Base-by-base conservation (phyloP, 148 eudicot genomes). In the Rhododendron griersonianum region DNA sequence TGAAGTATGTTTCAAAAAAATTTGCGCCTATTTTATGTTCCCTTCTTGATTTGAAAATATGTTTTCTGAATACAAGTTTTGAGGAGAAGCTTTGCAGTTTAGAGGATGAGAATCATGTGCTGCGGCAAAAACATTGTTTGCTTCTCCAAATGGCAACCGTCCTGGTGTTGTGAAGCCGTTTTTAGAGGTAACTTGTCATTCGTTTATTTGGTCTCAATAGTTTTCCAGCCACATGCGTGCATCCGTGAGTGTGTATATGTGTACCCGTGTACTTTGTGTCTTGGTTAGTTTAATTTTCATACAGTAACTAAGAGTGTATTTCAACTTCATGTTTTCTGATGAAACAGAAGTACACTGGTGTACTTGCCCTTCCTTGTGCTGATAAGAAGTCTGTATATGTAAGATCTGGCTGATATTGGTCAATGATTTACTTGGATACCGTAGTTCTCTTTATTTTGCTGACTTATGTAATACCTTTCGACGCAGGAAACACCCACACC, bases 401-500 rank as follows among this genome's bases (percentile, higher is more conserved):
- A 94, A 93, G 98, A 83, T 71, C 45, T 41, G 23, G 41, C 74
- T 55, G 69, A 74, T 25, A 11, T 44, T 67, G 35, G 53, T 86
- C 63, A 45, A 87, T 50, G 28, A 25, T 28, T 53, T 47, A 75
- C 44, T 33, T 28, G 41, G 18, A 35, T 0, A 41, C 35, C 45
- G 19, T 67, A 73, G 81, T 82, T 47, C 84, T 30, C 11, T 84
- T 47, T 67, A 65, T 82, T 47, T n/a, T 82, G 61, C 75, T 21
- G 81, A 82, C 55, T 57, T 19, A 57, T 78, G 15, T 77, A 5
- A 67, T 79, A 4, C 77, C 23, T 53, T 74, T 84, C 85, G 86
- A 25, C 81, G 81, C 92, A 97, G 98, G 98, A 95, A 89, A 91
- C 98, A 65, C 99, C 99, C 15, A 93, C 98, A 16, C 98, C 98